Evolutionary conservation across 2,329 filamentous ascomycete species (phyloP).

Genomic region (Pseudogymnoascus destructans): DNA sequence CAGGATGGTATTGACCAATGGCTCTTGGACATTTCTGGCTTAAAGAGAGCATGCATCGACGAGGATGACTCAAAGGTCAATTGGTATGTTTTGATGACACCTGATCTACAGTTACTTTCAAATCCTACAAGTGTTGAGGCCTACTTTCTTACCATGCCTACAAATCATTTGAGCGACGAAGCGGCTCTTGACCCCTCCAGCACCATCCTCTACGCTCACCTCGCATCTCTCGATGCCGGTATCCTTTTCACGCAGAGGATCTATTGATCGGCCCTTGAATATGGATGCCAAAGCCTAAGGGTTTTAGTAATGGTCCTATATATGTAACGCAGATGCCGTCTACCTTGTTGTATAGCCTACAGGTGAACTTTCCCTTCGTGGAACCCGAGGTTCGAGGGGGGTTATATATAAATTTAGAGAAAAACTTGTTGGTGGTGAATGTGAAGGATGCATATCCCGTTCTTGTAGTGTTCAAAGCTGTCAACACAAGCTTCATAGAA

Average conservation of each 20-base stretch:
- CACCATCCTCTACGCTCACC: constrained; percentile 58
- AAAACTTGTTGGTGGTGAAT: constrained; percentile 55
- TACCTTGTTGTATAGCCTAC: constrained; percentile 60
- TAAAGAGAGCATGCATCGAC: constrained; percentile 67
- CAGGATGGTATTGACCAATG: constrained; percentile 61
- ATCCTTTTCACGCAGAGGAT: constrained; percentile 50
- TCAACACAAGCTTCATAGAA: constrained; percentile 49
- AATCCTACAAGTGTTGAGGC: neutral
- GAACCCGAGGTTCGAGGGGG: constrained; percentile 24
- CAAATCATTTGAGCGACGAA: constrained; percentile 63
- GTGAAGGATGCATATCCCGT: constrained; percentile 65
- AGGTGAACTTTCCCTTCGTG: constrained; percentile 48
- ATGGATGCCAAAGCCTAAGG: constrained; percentile 53
- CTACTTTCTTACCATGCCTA: constrained; percentile 45
- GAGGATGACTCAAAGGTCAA: constrained; percentile 61
- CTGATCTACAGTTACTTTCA: constrained; percentile 28
- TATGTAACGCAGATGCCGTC: constrained; percentile 14
- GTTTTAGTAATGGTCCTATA: neutral
- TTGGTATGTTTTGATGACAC: constrained; percentile 64
- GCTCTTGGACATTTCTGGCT: constrained; percentile 50
- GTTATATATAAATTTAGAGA: constrained; percentile 57
- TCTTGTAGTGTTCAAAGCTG: constrained; percentile 66
- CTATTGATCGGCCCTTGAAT: constrained; percentile 54
- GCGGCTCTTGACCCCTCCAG: constrained; percentile 53
- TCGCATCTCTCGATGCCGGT: constrained; percentile 63